These are phyloP conservation scores for Phialocephala subalpina DNA, from an alignment of 2,329 filamentous ascomycete species.

Conservation along the genomic window DNA sequence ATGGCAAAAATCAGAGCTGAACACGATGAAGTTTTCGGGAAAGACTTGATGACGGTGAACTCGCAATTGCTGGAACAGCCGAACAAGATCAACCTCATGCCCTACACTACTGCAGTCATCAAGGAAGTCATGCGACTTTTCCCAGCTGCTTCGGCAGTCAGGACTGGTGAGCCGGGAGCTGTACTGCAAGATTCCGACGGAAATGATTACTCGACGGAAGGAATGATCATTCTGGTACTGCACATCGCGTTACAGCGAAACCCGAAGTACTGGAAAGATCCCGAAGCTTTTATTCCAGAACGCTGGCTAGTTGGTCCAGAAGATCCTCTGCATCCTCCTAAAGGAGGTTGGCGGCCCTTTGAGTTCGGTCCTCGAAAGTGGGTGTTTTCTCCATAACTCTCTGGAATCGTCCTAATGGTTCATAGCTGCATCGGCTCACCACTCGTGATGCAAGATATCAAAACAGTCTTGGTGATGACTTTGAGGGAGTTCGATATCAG, in stretches of 20 bases:
- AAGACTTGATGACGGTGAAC: conserved; percentile 22
- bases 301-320: conserved; percentile 51
- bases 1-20: conserved; percentile 32
- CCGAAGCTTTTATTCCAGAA: conserved; percentile 56
- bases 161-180: conserved; percentile 25
- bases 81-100: conserved; percentile 31
- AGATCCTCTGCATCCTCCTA: conserved; percentile 45
- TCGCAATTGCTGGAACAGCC: conserved; percentile 27
- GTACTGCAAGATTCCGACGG: conserved; percentile 29
- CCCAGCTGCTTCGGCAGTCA: conserved; percentile 31
- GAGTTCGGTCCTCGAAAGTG: conserved; percentile 58
- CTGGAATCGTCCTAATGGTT: not conserved
- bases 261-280: conserved; percentile 51
- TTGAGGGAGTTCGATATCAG: conserved; percentile 44
- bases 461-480: conserved; percentile 55
- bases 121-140: conserved; percentile 37
- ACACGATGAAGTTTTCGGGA: conserved; percentile 35
- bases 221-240: conserved; percentile 27
- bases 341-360: conserved; percentile 62
- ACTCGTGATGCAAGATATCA: conserved; percentile 57
- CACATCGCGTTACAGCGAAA: conserved; percentile 46
- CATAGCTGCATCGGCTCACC: conserved; percentile 60
- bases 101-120: conserved; percentile 35
- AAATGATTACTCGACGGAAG: conserved; percentile 28
- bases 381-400: not conserved